phyloP scores from a whole-genome alignment of 192 early-diverging fungal species.

The Mortierella antarctica region DNA sequence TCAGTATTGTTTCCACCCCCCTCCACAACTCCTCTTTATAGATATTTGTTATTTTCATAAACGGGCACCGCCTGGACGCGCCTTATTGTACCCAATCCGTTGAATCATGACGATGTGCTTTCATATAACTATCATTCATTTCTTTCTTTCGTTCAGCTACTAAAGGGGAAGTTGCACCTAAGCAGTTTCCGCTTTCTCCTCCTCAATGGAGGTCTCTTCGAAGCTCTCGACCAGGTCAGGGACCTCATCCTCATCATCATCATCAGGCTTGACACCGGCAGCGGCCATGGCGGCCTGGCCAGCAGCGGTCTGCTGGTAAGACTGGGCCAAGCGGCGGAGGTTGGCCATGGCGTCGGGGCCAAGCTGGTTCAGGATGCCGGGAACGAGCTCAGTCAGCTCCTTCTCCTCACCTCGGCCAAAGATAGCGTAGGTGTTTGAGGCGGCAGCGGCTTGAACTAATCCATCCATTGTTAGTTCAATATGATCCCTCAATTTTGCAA shows the following conservation, averaged over 20 bases:
- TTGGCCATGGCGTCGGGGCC: slow-evolving; percentile 87
- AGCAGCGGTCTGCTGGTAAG: slow-evolving; percentile 69
- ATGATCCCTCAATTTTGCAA: background rate
- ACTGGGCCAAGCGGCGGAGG: slow-evolving; percentile 85
- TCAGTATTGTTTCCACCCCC: too few species aligned
- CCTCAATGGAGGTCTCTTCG: slow-evolving; percentile 63
- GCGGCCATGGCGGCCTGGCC: slow-evolving; percentile 57
- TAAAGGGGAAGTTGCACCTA: too few species aligned
- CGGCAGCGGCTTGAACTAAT: slow-evolving; percentile 78
- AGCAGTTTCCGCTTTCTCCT: slow-evolving; percentile 54
- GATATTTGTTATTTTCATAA: too few species aligned
- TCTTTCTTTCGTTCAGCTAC: too few species aligned
- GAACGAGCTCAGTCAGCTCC: slow-evolving; percentile 83
- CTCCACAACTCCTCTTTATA: too few species aligned
- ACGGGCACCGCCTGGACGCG: too few species aligned
- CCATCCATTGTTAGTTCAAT: background rate
- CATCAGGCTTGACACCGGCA: slow-evolving; percentile 56
- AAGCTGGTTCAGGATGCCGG: slow-evolving; percentile 81
- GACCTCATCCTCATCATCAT: slow-evolving; percentile 88
- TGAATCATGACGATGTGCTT: too few species aligned
- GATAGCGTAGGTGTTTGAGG: slow-evolving; percentile 95
- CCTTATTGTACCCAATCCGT: too few species aligned
- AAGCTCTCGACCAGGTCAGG: slow-evolving; percentile 89
- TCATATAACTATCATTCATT: too few species aligned
- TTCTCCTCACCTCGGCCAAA: slow-evolving; percentile 82